Evolutionary conservation across 2,329 filamentous ascomycete genomes (phyloP), one percentile per base, ranked within the genome.

Genomic region (Pestalotiopsis sp.): DNA sequence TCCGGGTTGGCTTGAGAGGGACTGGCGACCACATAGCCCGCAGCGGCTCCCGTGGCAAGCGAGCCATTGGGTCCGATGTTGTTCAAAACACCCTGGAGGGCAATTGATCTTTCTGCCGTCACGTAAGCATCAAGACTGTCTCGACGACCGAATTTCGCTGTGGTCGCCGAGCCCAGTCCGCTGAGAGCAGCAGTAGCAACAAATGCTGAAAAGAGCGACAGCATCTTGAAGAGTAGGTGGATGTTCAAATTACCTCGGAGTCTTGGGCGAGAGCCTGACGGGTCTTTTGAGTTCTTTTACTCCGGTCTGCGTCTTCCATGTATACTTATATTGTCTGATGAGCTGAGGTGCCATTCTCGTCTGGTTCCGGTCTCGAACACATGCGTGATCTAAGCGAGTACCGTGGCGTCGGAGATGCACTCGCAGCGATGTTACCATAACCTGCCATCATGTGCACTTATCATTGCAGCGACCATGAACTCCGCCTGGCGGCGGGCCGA

Each of bases 41-140:
- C 75, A 27, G 77, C 77, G 4, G 85, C 86, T 58, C 85, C 86
- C 14, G 77, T 71, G 11, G 82, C 85, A 67, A 82, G 80, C 5
- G 80, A 80, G 20, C 87, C 87, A 75, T 81, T 75, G 0, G 86
- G 76, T 6, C 87, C 87, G 68, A 89, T 87, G 73, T 90, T 90
- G 73, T 85, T 82, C 57, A 89, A 76, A 14, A 86, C 80, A 31
- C 85, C 84, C 71, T 87, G 80, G 27, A 87, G 78, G 7, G 87
- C 83, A 69, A 87, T 78, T 0, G 78, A 73, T 23, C 80, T 82
- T 72, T 89, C 83, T 1, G 77, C 75, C 7, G 80, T 73, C 65
- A 89, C 78, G 71, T 81, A 86, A 59, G 61, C 56, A 40, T 74
- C 71, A 14, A 66, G 13, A 12, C 45, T 38, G 36, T 27, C 56